These are phyloP conservation scores for Botrytis byssoidea DNA, from an alignment of 2,329 filamentous ascomycete genomes.

Conservation along the genomic window DNA sequence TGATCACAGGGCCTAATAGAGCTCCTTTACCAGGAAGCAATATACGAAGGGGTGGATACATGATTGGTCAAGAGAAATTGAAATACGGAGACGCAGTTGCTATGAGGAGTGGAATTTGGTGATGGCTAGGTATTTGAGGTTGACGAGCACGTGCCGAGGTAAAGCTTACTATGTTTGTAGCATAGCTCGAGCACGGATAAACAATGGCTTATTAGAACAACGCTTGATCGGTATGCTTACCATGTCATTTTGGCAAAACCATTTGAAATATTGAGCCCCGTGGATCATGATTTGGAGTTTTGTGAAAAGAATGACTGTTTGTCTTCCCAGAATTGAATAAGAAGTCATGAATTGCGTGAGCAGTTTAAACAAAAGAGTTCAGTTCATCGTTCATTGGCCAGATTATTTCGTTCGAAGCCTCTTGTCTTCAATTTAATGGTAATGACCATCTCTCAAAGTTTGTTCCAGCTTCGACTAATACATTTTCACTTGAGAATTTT, in stretches of 20 bases:
- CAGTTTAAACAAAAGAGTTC: too few species aligned
- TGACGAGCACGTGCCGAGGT: background rate
- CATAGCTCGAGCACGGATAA: background rate
- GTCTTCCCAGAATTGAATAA: too few species aligned
- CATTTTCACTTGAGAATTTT: background rate
- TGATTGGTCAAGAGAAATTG: background rate
- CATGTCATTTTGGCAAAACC: background rate
- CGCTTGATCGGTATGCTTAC: background rate
- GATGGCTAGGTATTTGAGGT: background rate
- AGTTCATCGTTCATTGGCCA: too few species aligned
- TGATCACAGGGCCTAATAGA: background rate
- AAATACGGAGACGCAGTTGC: background rate
- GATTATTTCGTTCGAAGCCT: background rate
- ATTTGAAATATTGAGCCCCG: background rate
- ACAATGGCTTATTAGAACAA: background rate
- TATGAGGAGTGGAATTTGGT: background rate
- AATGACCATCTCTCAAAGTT: background rate
- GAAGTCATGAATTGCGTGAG: too few species aligned
- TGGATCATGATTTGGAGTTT: background rate
- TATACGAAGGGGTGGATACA: background rate
- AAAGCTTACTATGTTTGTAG: background rate
- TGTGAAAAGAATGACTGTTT: background rate
- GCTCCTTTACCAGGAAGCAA: conserved; percentile 1
- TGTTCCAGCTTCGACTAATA: background rate
- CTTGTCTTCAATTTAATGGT: background rate